A percentile compares a stretch with the other conserved stretches of the same genome.
Evolutionary conservation across 1,284 basidiomycete genomes (phyloP).

Genomic region (Nidula niveotomentosa): DNA sequence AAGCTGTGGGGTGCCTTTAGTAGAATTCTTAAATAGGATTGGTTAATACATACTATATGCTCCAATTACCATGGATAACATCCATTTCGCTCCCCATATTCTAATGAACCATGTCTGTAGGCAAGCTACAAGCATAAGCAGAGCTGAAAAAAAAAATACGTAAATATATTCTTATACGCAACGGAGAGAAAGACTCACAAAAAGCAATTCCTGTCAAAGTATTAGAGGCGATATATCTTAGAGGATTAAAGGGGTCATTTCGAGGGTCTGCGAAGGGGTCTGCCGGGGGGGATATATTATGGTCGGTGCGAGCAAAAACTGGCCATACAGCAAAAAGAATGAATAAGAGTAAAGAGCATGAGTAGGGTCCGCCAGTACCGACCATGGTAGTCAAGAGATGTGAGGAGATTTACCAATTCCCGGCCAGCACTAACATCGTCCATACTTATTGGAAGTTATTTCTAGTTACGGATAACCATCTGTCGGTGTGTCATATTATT

Average conservation of each 20-base stretch:
- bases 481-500: too few relatives aligned
- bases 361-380: too few relatives aligned
- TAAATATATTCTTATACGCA: background rate
- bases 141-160: constrained; percentile 25
- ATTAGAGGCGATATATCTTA: constrained; percentile 64
- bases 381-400: too few relatives aligned
- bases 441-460: too few relatives aligned
- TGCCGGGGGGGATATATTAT: constrained; percentile 21
- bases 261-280: constrained; percentile 52
- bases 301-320: constrained; percentile 7
- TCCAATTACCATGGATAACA: constrained; percentile 67
- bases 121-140: constrained; percentile 53
- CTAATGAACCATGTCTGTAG: constrained; percentile 46
- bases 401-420: too few relatives aligned
- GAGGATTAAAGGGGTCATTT: constrained; percentile 53
- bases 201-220: constrained; percentile 54
- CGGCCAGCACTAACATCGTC: too few relatives aligned
- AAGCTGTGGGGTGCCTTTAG: constrained; percentile 27
- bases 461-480: too few relatives aligned
- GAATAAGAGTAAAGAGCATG: constrained; percentile 1
- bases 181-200: constrained; percentile 28
- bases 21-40: too few relatives aligned
- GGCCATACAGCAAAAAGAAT: background rate
- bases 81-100: constrained; percentile 56
- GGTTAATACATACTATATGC: constrained; percentile 43